Evolutionary conservation across 305 asterid genomes (phyloP), one percentile per base, ranked within the genome.

Genomic region (Solanum hybrid): DNA sequence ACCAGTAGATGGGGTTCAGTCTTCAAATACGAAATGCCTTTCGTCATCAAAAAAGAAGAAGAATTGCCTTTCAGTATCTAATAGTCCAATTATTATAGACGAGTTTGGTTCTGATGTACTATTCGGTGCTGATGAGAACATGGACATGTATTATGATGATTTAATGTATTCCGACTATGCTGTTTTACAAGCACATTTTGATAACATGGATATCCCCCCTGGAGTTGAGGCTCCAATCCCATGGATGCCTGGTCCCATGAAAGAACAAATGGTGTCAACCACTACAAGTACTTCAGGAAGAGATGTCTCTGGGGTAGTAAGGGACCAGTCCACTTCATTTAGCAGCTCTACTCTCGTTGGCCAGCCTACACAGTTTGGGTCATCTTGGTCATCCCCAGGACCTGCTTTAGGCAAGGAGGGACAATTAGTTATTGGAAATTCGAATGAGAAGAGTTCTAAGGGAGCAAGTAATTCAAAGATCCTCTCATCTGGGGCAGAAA

Each of bases 211-310:
- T 90, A 93, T 95, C 82, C 99, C 99, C 42, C 94, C 99, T 61
- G 98, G 99, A 33, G 93, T 95, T 64, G 99, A 96, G 96, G 96
- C 93, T 29, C 91, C 95, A 35, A 88, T 95, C 86, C 99, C 99
- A 86, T 96, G 97, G 98, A 92, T 95, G 87, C 89, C 89, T 14
- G 86, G 88, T 87, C 90, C 93, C 77, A 86, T 92, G 33, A 73
- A 40, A 69, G 90, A 89, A 87, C 91, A 91, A 84, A 85, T 80
- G 73, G 92, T 91, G 90, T 82, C 90, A 61, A 85, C 93, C 71
- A 39, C 89, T 69, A 86, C 92, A 86, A 89, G 94, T 92, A 89
- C 93, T 88, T 91, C 97, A 75, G 35, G 67, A 39, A 81, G 64
- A 81, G 61, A 80, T 11, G 33, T 37, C 61, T 24, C 64, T n/a